phyloP scores from a whole-genome alignment of 2,329 filamentous ascomycete species.

The Diaporthe velutina region DNA sequence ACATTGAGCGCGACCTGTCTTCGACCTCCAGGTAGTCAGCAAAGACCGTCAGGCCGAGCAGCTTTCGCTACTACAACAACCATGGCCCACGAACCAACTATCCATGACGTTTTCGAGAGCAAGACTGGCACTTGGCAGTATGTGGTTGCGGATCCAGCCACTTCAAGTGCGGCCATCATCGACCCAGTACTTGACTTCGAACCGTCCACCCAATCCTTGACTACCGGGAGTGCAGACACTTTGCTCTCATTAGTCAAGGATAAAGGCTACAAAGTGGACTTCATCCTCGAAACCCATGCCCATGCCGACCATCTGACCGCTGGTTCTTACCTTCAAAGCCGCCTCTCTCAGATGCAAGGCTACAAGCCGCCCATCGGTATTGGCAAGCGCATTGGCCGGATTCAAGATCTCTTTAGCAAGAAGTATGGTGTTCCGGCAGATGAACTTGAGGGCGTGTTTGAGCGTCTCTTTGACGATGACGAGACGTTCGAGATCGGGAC shows the following conservation, averaged over 20 bases:
- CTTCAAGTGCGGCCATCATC: constrained; percentile 66
- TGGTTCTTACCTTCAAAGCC: constrained; percentile 66
- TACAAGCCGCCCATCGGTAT: constrained; percentile 63
- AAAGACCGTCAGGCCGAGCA: background rate
- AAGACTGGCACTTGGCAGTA: constrained; percentile 71
- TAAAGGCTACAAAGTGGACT: constrained; percentile 60
- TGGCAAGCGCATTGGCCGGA: constrained; percentile 63
- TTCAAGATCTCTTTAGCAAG: constrained; percentile 63
- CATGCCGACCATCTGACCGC: constrained; percentile 74
- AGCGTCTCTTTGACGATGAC: constrained; percentile 65
- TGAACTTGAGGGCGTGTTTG: constrained; percentile 64
- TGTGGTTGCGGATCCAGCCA: constrained; percentile 66
- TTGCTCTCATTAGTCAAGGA: constrained; percentile 59
- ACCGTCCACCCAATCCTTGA: constrained; percentile 54
- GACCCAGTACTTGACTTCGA: constrained; percentile 73
- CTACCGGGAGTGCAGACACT: constrained; percentile 64
- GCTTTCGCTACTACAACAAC: background rate
- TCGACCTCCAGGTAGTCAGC: background rate
- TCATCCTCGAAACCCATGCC: constrained; percentile 73
- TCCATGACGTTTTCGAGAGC: constrained; percentile 55
- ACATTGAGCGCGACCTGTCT: background rate
- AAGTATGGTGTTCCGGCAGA: constrained; percentile 59
- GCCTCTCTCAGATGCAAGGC: constrained; percentile 52
- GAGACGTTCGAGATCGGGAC: constrained; percentile 65
- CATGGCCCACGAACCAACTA: constrained; percentile 47